Percentiles rank a stretch among this genome's conserved stretches.
phyloP scores from a whole-genome alignment of 1,139 yeast species.

The Nakaseomyces kungkrabaensis region DNA sequence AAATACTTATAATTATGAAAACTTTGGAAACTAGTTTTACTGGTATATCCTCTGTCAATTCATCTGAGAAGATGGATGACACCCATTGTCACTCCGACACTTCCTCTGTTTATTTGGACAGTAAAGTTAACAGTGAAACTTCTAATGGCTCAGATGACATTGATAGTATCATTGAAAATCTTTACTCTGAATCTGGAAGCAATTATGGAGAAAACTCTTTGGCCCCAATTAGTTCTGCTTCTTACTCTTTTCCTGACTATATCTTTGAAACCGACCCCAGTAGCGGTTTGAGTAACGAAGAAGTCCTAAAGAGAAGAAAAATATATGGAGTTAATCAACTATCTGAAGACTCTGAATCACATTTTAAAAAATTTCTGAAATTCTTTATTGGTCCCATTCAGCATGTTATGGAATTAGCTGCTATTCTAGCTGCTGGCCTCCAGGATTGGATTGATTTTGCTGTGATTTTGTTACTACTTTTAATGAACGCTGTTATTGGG shows the following conservation, averaged over 20 bases:
- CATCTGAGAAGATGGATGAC: background rate
- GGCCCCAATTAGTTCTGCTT: conserved; percentile 25
- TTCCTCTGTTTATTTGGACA: background rate
- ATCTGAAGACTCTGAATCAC: conserved; percentile 84
- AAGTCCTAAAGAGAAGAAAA: conserved; percentile 64
- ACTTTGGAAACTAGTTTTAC: background rate
- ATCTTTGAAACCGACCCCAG: conserved; percentile 76
- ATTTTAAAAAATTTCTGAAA: conserved; percentile 65
- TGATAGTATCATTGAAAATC: too few species aligned
- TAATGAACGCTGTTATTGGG: conserved; percentile 88
- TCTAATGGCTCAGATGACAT: background rate
- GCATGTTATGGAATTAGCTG: conserved; percentile 98
- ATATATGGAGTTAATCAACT: conserved; percentile 86
- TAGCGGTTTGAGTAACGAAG: conserved; percentile 38
- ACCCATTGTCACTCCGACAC: background rate
- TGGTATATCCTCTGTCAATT: background rate
- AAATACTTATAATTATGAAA: background rate
- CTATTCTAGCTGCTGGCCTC: conserved; percentile 91
- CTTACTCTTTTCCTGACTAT: conserved; percentile 67
- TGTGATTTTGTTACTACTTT: conserved; percentile 52
- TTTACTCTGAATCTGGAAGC: conserved; percentile 68
- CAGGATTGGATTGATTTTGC: conserved; percentile 99
- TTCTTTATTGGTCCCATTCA: conserved; percentile 96
- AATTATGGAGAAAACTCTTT: conserved; percentile 36
- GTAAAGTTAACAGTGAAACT: background rate